Evolutionary conservation across 257 asterid genomes (phyloP).

Genomic region (Primulina eburnea): DNA sequence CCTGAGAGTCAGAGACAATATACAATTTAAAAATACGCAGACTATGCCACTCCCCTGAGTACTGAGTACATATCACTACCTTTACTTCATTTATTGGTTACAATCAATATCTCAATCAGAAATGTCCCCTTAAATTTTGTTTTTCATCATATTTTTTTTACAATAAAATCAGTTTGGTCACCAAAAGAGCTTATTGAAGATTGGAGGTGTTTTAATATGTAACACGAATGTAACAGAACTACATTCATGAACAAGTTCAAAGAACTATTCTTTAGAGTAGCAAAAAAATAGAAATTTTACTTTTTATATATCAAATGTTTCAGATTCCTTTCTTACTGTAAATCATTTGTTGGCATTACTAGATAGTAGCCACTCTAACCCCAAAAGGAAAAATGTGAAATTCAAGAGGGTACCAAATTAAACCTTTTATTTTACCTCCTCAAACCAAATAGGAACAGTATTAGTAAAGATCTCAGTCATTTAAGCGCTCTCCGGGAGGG

Average conservation of each 20-base stretch:
- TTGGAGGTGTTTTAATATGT: constrained; percentile 5
- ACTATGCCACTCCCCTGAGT: not conserved
- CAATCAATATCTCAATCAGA: not conserved
- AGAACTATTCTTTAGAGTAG: not conserved
- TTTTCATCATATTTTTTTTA: constrained; percentile 10
- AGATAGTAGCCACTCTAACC: not conserved
- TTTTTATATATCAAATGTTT: not conserved
- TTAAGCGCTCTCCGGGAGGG: not conserved
- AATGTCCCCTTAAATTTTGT: not conserved
- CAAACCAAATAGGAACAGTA: constrained; percentile 6
- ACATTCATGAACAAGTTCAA: not conserved
- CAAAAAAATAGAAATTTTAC: not conserved
- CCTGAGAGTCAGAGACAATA: not conserved
- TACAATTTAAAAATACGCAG: constrained; percentile 1
- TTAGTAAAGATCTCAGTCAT: not conserved
- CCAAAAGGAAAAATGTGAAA: not conserved
- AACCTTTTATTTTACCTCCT: constrained; percentile 1
- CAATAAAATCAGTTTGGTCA: constrained; percentile 9
- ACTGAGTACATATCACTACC: not conserved
- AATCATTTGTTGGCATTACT: not conserved
- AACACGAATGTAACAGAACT: not conserved
- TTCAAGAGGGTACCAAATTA: not conserved
- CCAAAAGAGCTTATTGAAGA: constrained; percentile 13
- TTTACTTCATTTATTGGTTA: constrained; percentile 9
- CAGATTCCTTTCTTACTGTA: not conserved